phyloP scores from a whole-genome alignment of 1,139 yeast species.

The Hemisphaericaspora xylanilytica region DNA sequence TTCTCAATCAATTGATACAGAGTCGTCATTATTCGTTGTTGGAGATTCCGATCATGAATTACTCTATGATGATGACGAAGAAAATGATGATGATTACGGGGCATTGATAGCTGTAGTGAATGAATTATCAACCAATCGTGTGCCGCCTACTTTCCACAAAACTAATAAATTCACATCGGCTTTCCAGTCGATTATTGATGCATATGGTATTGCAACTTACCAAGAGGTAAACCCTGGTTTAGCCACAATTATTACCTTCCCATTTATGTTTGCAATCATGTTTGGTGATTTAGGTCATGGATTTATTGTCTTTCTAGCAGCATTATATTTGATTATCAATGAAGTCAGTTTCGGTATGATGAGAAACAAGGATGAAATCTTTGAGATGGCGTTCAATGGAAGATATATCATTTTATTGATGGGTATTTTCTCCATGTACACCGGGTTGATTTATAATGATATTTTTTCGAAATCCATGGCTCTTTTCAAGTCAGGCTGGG shows the following conservation, averaged over 20 bases:
- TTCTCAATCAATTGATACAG: slow-evolving; percentile 13
- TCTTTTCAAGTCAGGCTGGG: slow-evolving; percentile 84
- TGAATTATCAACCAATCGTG: slow-evolving; percentile 72
- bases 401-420: slow-evolving; percentile 83
- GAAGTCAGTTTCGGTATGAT: slow-evolving; percentile 63
- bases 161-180: slow-evolving; percentile 91
- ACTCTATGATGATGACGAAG: slow-evolving; percentile 18
- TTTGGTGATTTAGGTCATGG: slow-evolving; percentile 99
- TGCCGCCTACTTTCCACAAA: slow-evolving; percentile 91
- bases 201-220: slow-evolving; percentile 91
- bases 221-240: slow-evolving; percentile 96
- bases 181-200: slow-evolving; percentile 90
- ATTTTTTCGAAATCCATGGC: slow-evolving; percentile 88
- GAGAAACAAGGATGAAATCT: slow-evolving; percentile 83
- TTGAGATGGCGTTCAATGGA: slow-evolving; percentile 94
- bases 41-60: slow-evolving; percentile 29
- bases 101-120: slow-evolving; percentile 61
- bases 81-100: slow-evolving; percentile 26
- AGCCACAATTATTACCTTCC: slow-evolving; percentile 93
- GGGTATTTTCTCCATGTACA: slow-evolving; percentile 92
- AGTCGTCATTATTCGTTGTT: slow-evolving; percentile 51
- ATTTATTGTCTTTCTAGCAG: slow-evolving; percentile 70
- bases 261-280: slow-evolving; percentile 99
- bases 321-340: slow-evolving; percentile 63
- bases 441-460: slow-evolving; percentile 93